Conservation (phyloP, 768 basidiomycete species). For the Tulasnella sp. region DNA sequence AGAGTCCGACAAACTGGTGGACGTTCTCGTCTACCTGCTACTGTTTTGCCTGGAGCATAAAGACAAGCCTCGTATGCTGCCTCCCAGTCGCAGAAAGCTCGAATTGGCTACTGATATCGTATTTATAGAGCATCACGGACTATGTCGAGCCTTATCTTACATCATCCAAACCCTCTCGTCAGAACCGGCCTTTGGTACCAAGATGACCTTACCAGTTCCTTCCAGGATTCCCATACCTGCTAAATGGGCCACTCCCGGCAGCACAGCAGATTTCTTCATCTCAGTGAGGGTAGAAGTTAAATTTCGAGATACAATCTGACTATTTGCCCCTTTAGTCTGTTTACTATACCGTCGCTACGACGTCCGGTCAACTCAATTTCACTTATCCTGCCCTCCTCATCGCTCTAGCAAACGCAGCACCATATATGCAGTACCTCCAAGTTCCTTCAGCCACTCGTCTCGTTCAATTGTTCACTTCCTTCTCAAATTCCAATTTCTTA, state of each 20-base stretch:
- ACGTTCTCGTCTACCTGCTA: slow-evolving; percentile 72
- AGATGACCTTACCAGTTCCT: slow-evolving; percentile 55
- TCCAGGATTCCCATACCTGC: slow-evolving; percentile 59
- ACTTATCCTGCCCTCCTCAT: slow-evolving; percentile 92
- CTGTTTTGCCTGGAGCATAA: slow-evolving; percentile 84
- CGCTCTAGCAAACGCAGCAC: slow-evolving; percentile 80
- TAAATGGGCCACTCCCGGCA: slow-evolving; percentile 72
- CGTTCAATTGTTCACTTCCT: slow-evolving; percentile 84
- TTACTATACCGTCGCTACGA: slow-evolving; percentile 85
- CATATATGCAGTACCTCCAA: slow-evolving; percentile 76
- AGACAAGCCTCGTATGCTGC: slow-evolving; percentile 77
- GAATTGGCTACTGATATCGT: slow-evolving; percentile 17
- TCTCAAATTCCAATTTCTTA: slow-evolving; percentile 84
- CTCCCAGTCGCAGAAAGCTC: neutral
- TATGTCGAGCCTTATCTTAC: slow-evolving; percentile 85
- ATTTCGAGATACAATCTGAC: neutral
- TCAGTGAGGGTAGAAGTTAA: slow-evolving; percentile 51
- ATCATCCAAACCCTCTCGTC: slow-evolving; percentile 89
- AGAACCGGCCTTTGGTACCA: slow-evolving; percentile 70
- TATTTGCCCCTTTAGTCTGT: slow-evolving; percentile 57
- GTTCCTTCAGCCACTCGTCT: slow-evolving; percentile 79
- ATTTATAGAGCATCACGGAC: slow-evolving; percentile 78
- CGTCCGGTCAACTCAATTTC: slow-evolving; percentile 73
- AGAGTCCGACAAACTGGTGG: slow-evolving; percentile 73
- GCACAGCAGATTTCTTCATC: slow-evolving; percentile 81